Percentiles rank a stretch among this genome's conserved stretches.
phyloP scores from a whole-genome alignment of 2,329 filamentous ascomycete species.

The Blumeria graminis region DNA sequence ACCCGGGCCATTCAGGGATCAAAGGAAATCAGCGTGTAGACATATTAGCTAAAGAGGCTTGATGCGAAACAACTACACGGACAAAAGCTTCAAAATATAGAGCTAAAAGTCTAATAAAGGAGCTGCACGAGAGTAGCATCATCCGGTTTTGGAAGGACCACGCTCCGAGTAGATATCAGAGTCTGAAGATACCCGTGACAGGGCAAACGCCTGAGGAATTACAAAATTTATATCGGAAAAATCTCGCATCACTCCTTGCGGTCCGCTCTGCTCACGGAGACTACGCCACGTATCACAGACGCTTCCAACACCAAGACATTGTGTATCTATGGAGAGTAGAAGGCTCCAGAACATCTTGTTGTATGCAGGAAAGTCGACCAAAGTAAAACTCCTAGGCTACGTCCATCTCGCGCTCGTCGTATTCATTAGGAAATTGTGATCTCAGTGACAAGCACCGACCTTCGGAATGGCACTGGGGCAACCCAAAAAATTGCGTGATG shows the following conservation, averaged over 20 bases:
- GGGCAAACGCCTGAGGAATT: background rate
- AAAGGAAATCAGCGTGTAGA: background rate
- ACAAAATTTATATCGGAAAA: background rate
- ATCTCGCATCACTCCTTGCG: background rate
- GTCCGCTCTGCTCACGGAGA: background rate
- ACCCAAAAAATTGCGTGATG: too few species aligned
- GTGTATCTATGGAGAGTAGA: too few species aligned
- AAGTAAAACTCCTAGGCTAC: too few species aligned
- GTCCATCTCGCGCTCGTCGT: too few species aligned
- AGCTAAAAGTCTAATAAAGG: background rate
- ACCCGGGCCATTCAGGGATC: background rate
- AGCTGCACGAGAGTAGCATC: background rate
- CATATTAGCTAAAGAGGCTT: background rate
- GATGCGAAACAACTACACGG: background rate
- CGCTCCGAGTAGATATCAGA: too few species aligned
- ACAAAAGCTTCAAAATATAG: background rate
- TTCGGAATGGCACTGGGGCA: too few species aligned
- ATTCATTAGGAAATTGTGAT: too few species aligned
- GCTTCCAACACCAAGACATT: too few species aligned
- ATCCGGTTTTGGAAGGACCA: background rate
- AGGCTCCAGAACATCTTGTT: too few species aligned
- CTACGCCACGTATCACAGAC: too few species aligned
- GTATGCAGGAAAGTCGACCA: too few species aligned
- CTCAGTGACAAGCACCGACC: too few species aligned
- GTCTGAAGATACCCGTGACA: background rate